These are phyloP conservation scores for Asclepias syriaca DNA, from an alignment of 257 asterid species.

Conservation along the genomic window DNA sequence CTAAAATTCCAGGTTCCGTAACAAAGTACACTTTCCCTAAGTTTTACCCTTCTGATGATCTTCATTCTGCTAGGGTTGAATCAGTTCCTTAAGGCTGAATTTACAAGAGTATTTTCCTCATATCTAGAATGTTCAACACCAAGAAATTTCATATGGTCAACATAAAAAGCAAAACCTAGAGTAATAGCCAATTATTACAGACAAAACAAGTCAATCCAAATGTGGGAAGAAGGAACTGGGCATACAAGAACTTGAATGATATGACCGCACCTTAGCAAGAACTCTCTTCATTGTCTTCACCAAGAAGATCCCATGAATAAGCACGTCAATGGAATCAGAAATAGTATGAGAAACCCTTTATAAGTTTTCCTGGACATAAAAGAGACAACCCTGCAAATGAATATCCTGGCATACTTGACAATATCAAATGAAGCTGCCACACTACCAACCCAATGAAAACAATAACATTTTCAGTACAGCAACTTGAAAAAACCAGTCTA, in stretches of 20 bases:
- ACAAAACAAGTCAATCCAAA: conserved; percentile 10
- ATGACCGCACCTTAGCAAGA: conserved; percentile 21
- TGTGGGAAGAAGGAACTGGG: conserved; percentile 13
- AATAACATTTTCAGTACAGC: conserved; percentile 24
- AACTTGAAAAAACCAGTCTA: conserved; percentile 40
- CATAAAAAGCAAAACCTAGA: not conserved
- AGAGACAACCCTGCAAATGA: conserved; percentile 24
- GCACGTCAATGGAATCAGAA: conserved; percentile 27
- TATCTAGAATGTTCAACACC: not conserved
- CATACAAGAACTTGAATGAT: conserved; percentile 27
- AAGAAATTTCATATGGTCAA: not conserved
- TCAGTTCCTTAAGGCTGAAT: not conserved
- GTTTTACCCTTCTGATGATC: not conserved
- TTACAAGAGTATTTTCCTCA: not conserved
- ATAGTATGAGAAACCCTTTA: conserved; percentile 24
- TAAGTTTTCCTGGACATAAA: conserved; percentile 18
- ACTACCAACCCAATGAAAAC: conserved; percentile 25
- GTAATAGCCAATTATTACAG: not conserved
- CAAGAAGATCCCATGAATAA: conserved; percentile 30
- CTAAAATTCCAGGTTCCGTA: too few species aligned
- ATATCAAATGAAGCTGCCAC: conserved; percentile 29
- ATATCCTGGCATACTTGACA: conserved; percentile 19
- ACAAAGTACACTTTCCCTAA: not conserved
- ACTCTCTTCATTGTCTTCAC: conserved; percentile 32
- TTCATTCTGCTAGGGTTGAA: too few species aligned